Conservation (phyloP, 352 stramenopile genomes). For the Globisporangium carolinianum region DNA sequence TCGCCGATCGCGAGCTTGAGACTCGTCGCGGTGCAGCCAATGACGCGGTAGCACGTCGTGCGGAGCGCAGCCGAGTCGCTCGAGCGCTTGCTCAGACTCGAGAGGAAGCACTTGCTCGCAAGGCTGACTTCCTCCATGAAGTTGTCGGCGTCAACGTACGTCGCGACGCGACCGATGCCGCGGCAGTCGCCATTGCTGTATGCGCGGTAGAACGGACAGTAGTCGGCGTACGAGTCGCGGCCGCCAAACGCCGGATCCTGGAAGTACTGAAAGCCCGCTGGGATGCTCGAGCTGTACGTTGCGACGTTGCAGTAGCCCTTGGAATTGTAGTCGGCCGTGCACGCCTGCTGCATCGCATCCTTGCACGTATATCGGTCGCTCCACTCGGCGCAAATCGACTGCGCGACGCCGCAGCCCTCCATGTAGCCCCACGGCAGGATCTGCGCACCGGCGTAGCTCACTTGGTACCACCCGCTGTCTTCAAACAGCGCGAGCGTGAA, state of each 20-base stretch:
- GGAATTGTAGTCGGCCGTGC: slow-evolving; percentile 56
- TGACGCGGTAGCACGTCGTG: slow-evolving; percentile 51
- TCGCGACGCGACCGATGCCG: slow-evolving; percentile 36
- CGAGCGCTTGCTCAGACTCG: slow-evolving; percentile 44
- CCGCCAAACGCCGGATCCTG: slow-evolving; percentile 46
- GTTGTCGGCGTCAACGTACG: slow-evolving; percentile 28
- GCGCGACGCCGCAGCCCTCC: slow-evolving; percentile 62
- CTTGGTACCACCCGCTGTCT: slow-evolving; percentile 79
- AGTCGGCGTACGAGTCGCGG: slow-evolving; percentile 62
- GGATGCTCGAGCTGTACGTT: slow-evolving; percentile 57
- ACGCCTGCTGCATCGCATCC: slow-evolving; percentile 28
- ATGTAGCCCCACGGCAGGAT: slow-evolving; percentile 63
- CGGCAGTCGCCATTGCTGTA: slow-evolving; percentile 79
- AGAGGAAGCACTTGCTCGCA: slow-evolving; percentile 66
- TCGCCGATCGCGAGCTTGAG: slow-evolving; percentile 43
- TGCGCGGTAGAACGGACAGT: slow-evolving; percentile 71
- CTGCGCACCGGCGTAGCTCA: slow-evolving; percentile 53
- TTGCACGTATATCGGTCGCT: slow-evolving; percentile 63
- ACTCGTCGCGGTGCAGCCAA: slow-evolving; percentile 32
- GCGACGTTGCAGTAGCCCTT: slow-evolving; percentile 78
- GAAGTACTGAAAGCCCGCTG: slow-evolving; percentile 80
- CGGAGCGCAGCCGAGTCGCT: slow-evolving; percentile 23
- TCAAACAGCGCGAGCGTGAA: slow-evolving; percentile 75
- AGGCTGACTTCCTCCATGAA: slow-evolving; percentile 46
- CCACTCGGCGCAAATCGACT: slow-evolving; percentile 59